phyloP scores from a whole-genome alignment of 108 stramenopile species.

The Phaeodactylum tricornutum region DNA sequence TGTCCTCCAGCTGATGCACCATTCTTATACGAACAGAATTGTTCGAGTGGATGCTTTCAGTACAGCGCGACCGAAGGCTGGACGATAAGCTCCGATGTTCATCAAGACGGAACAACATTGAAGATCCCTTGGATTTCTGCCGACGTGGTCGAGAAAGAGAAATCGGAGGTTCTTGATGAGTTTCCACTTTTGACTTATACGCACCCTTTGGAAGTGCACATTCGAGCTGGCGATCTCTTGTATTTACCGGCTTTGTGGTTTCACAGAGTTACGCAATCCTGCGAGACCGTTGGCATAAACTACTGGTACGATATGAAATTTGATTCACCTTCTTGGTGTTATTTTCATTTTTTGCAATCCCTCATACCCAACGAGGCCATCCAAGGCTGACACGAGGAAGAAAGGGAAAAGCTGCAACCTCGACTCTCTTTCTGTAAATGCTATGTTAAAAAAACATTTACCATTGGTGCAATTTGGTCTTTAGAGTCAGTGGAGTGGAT shows the following conservation, averaged over 20 bases:
- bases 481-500: too few species aligned
- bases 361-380: too few species aligned
- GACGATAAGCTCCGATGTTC: conserved; percentile 15
- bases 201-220: conserved; percentile 30
- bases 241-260: conserved; percentile 94
- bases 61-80: neutral
- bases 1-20: conserved; percentile 80
- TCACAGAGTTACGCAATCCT: conserved; percentile 87
- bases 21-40: conserved; percentile 55
- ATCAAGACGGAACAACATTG: conserved; percentile 10
- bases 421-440: too few species aligned
- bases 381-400: too few species aligned
- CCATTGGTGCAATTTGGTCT: too few species aligned
- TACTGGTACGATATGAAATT: conserved; percentile 97
- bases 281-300: conserved; percentile 89
- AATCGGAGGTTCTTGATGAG: neutral
- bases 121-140: conserved; percentile 8
- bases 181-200: conserved; percentile 13
- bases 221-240: conserved; percentile 47
- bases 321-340: conserved; percentile 67
- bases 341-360: conserved; percentile 65
- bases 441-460: too few species aligned
- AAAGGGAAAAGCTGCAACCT: too few species aligned
- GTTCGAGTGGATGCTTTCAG: conserved; percentile 28
- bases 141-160: neutral